These are phyloP conservation scores for Elsinoe necatrix DNA, from an alignment of 2,329 filamentous ascomycete genomes.

Conservation along the genomic window DNA sequence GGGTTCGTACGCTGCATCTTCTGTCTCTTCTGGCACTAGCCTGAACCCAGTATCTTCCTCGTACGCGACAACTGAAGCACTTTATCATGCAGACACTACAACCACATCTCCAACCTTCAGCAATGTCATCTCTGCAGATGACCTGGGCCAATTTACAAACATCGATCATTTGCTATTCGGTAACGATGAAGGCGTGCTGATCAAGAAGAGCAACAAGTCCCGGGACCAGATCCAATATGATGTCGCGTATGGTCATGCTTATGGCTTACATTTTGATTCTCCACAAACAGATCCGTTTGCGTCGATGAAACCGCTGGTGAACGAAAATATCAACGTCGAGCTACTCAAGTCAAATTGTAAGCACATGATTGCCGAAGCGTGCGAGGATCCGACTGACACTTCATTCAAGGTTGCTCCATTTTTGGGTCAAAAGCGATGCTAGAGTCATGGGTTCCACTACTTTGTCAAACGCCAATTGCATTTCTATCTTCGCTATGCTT, in stretches of 20 bases:
- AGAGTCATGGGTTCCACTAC: conserved; percentile 24
- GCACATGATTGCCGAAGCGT: not conserved
- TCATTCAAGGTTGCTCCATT: conserved; percentile 19
- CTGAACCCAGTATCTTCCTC: not conserved
- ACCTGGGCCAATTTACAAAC: not conserved
- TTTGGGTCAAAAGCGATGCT: conserved; percentile 25
- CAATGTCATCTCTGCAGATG: not conserved
- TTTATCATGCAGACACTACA: not conserved
- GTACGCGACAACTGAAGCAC: not conserved
- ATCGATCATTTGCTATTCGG: not conserved
- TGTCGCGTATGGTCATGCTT: not conserved
- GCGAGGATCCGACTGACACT: not conserved
- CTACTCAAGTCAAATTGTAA: conserved; percentile 26
- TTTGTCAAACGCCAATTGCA: conserved; percentile 23
- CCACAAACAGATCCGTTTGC: not conserved
- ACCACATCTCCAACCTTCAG: not conserved
- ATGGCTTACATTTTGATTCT: not conserved
- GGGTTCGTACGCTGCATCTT: not conserved
- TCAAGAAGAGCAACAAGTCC: not conserved
- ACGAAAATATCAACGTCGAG: conserved; percentile 20
- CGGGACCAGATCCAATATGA: conserved; percentile 4
- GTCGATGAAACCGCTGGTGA: not conserved
- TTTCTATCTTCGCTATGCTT: conserved; percentile 28
- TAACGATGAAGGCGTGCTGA: not conserved
- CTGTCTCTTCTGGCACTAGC: not conserved